Evolutionary conservation across 163 green algal species (phyloP).

Genomic region (Scenedesmus sp.): DNA sequence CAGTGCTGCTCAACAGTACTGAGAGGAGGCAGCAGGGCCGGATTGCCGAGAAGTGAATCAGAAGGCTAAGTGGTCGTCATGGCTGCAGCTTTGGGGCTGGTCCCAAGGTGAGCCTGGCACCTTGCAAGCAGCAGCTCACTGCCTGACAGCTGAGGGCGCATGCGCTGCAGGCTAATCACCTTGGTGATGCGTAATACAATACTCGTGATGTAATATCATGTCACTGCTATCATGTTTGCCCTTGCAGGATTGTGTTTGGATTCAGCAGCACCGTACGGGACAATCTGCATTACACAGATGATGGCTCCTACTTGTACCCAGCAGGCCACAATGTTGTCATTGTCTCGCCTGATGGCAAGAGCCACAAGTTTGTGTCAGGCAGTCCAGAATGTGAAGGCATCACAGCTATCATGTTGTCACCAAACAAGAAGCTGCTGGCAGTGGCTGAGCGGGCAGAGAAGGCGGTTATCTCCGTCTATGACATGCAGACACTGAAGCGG

Average conservation of each 20-base stretch:
- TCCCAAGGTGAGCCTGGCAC: constrained; percentile 24
- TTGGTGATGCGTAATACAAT: neutral
- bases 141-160: neutral
- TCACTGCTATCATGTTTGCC: neutral
- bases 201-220: too few species aligned
- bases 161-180: neutral
- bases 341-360: constrained; percentile 77
- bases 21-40: neutral
- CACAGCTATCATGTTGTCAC: constrained; percentile 80
- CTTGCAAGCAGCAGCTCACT: constrained; percentile 4
- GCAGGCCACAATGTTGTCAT: constrained; percentile 85
- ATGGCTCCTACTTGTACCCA: constrained; percentile 83
- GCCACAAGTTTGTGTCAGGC: constrained; percentile 86
- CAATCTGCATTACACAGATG: constrained; percentile 86
- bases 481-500: constrained; percentile 90
- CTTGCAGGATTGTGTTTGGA: constrained; percentile 88
- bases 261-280: constrained; percentile 80
- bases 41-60: neutral
- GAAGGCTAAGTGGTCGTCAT: neutral
- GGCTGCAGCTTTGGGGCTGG: constrained; percentile 22
- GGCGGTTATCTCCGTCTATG: constrained; percentile 85
- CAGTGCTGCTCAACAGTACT: neutral
- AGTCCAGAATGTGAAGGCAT: constrained; percentile 84
- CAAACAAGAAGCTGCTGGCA: constrained; percentile 82
- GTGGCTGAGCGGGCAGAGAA: constrained; percentile 83